Base-by-base conservation (phyloP, 768 basidiomycete genomes). In the Gymnopilus dilepis region DNA sequence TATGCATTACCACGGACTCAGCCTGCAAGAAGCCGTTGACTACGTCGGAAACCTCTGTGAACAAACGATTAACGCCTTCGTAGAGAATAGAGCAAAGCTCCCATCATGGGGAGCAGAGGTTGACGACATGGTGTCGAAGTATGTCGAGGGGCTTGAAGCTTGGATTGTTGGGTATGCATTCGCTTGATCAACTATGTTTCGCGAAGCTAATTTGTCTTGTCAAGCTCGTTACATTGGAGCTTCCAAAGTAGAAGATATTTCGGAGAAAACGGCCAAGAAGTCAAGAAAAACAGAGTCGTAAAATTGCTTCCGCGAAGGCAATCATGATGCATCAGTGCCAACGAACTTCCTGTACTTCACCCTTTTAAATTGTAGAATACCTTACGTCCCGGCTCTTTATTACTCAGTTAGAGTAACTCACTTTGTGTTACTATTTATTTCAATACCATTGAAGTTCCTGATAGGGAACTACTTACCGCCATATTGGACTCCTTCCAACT, bases 191-290 rank as follows among this genome's bases (percentile, higher is more conserved):
- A 9, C 41, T 41, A 21, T 51, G 17, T 22, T 15, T 33, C 24
- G 15, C n/a, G 37, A 19, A 34, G 42, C 37, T n/a, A n/a, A 38
- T 33, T 37, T 43, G n/a, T n/a, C 9, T 24, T 42, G 7, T 55
- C 15, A 60, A 84, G 83, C 4, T 82, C 84, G 37, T 72, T 90
- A 38, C 84, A 89, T 62, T 92, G 90, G 90, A 87, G 86, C 70
- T 90, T 89, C 73, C 80, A 84, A 73, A 85, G 85, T 2, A 80
- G 81, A 59, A 81, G 90, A 2, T 92, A 92, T 69, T 91, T 91
- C 68, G 90, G 88, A 17, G 73, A 75, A 38, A 67, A 84, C 9
- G 88, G 88, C 26, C 67, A 70, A 19, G 76, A 80, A 37, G 79
- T 90, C 54, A 89, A 88, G 76, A 74, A 79, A 65, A 74, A 79